Conservation (phyloP, 441 rosid species). For the Corymbia citriodora region DNA sequence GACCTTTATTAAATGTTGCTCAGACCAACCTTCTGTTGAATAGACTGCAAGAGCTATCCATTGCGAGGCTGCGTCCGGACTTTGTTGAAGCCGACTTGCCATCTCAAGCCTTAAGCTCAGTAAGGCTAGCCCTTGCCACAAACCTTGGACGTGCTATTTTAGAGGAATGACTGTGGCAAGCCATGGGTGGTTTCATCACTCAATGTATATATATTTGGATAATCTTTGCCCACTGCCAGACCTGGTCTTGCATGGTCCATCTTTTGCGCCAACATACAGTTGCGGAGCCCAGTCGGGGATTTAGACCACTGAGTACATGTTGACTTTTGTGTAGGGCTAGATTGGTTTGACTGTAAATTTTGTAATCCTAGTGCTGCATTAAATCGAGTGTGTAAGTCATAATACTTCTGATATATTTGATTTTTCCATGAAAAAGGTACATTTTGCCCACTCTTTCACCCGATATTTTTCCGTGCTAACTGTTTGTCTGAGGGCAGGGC, state of each 20-base stretch:
- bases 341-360: not conserved
- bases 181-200: not conserved
- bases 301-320: not conserved
- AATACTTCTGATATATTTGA: not conserved
- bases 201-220: not conserved
- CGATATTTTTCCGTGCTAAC: not conserved
- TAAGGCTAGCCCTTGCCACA: slow-evolving; percentile 72
- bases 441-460: not conserved
- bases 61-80: slow-evolving; percentile 66
- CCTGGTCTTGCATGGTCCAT: not conserved
- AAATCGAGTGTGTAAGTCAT: not conserved
- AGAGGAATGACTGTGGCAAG: slow-evolving; percentile 34
- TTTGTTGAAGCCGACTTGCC: slow-evolving; percentile 58
- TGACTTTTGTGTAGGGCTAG: not conserved
- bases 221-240: not conserved
- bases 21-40: slow-evolving; percentile 72
- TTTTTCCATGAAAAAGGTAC: not conserved
- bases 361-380: not conserved
- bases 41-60: slow-evolving; percentile 75
- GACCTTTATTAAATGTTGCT: slow-evolving; percentile 56
- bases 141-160: slow-evolving; percentile 87
- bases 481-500: not conserved
- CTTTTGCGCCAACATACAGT: not conserved
- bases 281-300: not conserved
- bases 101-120: slow-evolving; percentile 52